Conservation (phyloP, 306 rosid genomes). For the Prosopis cineraria region DNA sequence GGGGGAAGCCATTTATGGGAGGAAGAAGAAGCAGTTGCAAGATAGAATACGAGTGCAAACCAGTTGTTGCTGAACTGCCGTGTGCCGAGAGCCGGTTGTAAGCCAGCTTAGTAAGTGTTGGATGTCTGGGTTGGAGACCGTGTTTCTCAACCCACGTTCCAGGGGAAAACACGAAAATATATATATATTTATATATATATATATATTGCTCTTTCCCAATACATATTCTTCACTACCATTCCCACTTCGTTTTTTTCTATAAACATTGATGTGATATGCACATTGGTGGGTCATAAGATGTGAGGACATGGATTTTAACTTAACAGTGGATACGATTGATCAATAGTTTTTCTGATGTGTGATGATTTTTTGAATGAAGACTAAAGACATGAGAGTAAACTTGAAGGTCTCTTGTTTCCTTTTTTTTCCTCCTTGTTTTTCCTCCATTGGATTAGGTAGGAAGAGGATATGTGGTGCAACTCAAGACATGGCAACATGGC, state of each 20-base stretch:
- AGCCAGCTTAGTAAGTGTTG: constrained; percentile 6
- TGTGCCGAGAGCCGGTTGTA: constrained; percentile 17
- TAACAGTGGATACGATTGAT: not conserved
- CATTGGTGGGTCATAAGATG: not conserved
- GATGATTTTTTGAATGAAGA: not conserved
- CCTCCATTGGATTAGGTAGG: constrained; percentile 14
- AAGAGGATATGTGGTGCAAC: not conserved
- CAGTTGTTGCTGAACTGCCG: constrained; percentile 36
- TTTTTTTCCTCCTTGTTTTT: too few relatives aligned
- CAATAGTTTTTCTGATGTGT: not conserved
- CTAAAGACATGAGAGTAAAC: not conserved
- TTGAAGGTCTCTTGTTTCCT: not conserved
- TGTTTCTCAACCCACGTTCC: constrained; percentile 3
- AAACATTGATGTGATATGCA: not conserved
- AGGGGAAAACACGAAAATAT: too few relatives aligned
- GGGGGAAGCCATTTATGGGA: constrained; percentile 32
- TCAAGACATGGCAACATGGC: not conserved
- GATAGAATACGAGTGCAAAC: constrained; percentile 14
- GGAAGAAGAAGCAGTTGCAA: not conserved
- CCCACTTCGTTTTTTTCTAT: not conserved
- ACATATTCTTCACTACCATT: constrained; percentile 1
- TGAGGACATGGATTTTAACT: not conserved
- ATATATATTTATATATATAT: not conserved
- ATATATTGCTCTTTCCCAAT: not conserved
- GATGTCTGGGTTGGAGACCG: constrained; percentile 38